Conservation (phyloP, 2,329 filamentous ascomycete species). For the Claviceps maximensis region DNA sequence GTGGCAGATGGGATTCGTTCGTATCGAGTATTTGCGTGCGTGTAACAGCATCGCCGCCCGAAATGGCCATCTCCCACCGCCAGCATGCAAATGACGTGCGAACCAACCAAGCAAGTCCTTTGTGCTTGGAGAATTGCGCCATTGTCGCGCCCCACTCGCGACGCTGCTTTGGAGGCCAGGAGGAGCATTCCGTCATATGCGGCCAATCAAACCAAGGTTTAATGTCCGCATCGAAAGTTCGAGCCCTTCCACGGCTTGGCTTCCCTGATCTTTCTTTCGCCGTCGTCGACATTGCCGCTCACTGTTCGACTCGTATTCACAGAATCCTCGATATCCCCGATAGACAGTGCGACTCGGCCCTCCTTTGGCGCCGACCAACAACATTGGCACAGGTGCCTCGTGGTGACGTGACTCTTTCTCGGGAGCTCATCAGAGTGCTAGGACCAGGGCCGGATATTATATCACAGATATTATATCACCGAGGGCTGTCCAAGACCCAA, state of each 20-base stretch:
- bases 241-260: neutral
- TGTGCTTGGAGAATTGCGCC: constrained; percentile 2
- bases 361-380: neutral
- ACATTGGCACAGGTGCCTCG: neutral
- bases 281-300: neutral
- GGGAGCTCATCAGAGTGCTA: too few species aligned
- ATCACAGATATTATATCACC: neutral
- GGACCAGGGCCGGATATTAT: neutral
- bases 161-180: neutral
- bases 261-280: neutral
- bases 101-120: neutral
- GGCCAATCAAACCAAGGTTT: neutral
- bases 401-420: too few species aligned
- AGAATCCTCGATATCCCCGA: neutral
- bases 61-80: neutral
- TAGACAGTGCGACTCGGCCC: neutral
- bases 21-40: neutral
- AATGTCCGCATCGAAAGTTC: neutral
- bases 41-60: neutral
- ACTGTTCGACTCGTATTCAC: neutral
- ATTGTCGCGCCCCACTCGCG: neutral
- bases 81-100: constrained; percentile 4
- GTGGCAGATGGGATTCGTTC: neutral
- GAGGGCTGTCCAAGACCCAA: neutral
- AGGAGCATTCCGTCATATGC: neutral